These are phyloP conservation scores for Lepraria neglecta DNA, from an alignment of 495 filamentous ascomycete species.

Conservation along the genomic window DNA sequence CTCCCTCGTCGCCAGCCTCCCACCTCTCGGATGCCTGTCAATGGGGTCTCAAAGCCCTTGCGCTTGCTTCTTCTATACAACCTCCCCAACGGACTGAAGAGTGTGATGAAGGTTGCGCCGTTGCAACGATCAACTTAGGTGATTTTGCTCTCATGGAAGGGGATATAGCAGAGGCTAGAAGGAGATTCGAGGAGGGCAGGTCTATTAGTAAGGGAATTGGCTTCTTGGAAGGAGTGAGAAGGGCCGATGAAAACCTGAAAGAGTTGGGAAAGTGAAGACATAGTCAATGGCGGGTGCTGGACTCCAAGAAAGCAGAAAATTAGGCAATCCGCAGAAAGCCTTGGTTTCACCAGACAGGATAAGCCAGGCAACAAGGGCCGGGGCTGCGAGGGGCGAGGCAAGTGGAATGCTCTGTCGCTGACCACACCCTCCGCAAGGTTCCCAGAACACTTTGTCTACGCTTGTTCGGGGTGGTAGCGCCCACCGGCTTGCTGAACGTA, in stretches of 20 bases:
- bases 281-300: conserved; percentile 23
- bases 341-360: too few relatives aligned
- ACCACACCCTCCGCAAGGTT: too few relatives aligned
- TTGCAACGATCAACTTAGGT: conserved; percentile 78
- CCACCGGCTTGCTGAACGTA: too few relatives aligned
- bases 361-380: too few relatives aligned
- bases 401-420: too few relatives aligned
- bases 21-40: conserved; percentile 41
- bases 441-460: too few relatives aligned
- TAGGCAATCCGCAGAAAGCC: too few relatives aligned
- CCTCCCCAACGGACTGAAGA: conserved; percentile 62
- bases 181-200: conserved; percentile 57
- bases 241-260: conserved; percentile 53
- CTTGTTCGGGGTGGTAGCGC: too few relatives aligned
- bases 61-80: conserved; percentile 49
- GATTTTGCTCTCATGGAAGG: conserved; percentile 70
- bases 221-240: conserved; percentile 55
- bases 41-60: conserved; percentile 73
- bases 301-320: neutral
- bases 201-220: conserved; percentile 55
- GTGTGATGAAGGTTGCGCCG: conserved; percentile 80
- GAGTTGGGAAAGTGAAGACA: conserved; percentile 36
- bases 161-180: conserved; percentile 55
- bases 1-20: conserved; percentile 14
- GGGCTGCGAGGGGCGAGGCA: too few relatives aligned